phyloP scores from a whole-genome alignment of 805 yeast species.

The Hanseniaspora vineae region DNA sequence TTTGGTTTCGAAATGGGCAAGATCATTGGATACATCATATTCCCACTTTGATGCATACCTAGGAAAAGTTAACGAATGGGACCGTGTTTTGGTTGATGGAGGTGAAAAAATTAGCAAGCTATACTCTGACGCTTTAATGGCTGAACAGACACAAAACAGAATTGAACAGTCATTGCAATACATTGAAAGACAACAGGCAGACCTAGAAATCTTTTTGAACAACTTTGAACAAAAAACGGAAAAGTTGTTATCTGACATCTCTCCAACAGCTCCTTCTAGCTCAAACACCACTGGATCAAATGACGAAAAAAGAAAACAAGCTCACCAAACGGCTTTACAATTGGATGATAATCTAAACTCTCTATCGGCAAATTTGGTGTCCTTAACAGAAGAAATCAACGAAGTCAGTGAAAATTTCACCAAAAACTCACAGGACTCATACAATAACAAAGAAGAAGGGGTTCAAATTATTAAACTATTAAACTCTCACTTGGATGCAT shows the following conservation, averaged over 20 bases:
- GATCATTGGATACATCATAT: conserved; percentile 62
- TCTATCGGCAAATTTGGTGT: conserved; percentile 62
- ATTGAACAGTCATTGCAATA: conserved; percentile 80
- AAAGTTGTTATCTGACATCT: conserved; percentile 23
- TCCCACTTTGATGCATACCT: conserved; percentile 67
- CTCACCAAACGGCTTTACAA: conserved; percentile 76
- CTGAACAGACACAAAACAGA: conserved; percentile 73
- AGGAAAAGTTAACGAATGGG: conserved; percentile 72
- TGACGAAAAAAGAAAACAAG: conserved; percentile 62
- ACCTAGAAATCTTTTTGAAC: conserved; percentile 67
- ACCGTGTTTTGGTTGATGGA: conserved; percentile 64
- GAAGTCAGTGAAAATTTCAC: conserved; percentile 71
- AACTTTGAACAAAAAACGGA: conserved; percentile 51
- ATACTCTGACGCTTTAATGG: conserved; percentile 63
- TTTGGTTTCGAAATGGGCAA: conserved; percentile 85
- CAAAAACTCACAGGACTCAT: conserved; percentile 32
- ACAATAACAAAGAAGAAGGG: conserved; percentile 24
- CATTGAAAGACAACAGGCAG: conserved; percentile 86
- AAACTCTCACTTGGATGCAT: conserved; percentile 79
- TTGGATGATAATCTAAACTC: conserved; percentile 70
- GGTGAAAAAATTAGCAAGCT: conserved; percentile 74
- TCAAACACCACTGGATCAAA: conserved; percentile 12
- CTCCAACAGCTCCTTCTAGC: conserved; percentile 17
- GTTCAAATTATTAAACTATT: conserved; percentile 68
- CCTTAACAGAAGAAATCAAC: conserved; percentile 71